Base-by-base conservation (phyloP, 192 early-diverging fungal species). In the Coemansia sp. region DNA sequence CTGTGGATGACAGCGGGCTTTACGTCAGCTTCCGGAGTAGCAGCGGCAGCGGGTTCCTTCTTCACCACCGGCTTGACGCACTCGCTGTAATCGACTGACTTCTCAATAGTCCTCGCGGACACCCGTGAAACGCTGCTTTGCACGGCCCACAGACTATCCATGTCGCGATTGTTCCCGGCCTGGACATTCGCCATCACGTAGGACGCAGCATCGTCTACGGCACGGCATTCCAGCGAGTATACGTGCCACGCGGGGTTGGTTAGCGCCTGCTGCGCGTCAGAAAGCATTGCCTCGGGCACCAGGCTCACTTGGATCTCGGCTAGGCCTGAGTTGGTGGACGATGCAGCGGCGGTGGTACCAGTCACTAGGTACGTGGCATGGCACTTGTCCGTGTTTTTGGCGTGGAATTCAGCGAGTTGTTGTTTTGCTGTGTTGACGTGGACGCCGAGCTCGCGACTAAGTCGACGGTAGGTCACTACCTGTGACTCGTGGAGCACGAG, bases 401-500 rank as follows among this genome's bases (percentile, higher is more conserved):
- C 38, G 66, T 83, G 66, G 67, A 69, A 83, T 5, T 68, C 72
- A 0, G 58, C 15, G 69, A 83, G 73, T 13, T 65, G 57, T 32
- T 68, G 61, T 66, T 83, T 83, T 56, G 80, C 80, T 12, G 45
- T 42, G 50, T 83, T 77, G 56, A 71, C 68, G 23, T 71, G 75
- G 10, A 83, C 75, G 32, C 65, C 65, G 66, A 83, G 80, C 65
- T 83, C 80, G 58, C 72, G 75, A 61, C 71, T 70, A 37, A 83
- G 75, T 15, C 67, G 64, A 63, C 80, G 80, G 63, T 83, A 83
- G 11, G 80, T 83, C 64, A 83, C 75, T 41, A 75, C 52, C 50
- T 83, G 75, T 39, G 68, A 57, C 43, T 76, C 75, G 13, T 77
- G 80, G 10, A 64, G 48, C n/a, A 83, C 69, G 15, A 74, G 69